These are phyloP conservation scores for Paecilomyces sp. DNA, from an alignment of 2,329 filamentous ascomycete genomes.

Conservation along the genomic window DNA sequence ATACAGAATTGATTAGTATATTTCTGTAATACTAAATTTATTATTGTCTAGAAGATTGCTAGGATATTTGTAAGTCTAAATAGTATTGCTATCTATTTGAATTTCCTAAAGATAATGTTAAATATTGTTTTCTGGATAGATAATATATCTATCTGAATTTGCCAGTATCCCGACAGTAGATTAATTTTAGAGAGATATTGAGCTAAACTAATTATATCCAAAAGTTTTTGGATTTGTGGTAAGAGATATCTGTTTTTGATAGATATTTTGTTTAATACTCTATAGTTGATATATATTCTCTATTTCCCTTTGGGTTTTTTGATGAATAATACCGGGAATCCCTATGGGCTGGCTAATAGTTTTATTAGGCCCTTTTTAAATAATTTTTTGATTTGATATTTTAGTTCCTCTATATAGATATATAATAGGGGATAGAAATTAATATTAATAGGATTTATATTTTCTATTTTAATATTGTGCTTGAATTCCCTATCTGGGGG, in stretches of 20 bases:
- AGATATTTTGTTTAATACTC: not conserved
- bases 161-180: not conserved
- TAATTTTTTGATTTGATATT: not conserved
- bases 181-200: not conserved
- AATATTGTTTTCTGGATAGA: too few species aligned
- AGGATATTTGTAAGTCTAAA: too few species aligned
- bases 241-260: not conserved
- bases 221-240: not conserved
- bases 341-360: not conserved
- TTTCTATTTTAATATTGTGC: too few species aligned
- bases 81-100: too few species aligned
- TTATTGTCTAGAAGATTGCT: not conserved
- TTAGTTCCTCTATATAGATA: too few species aligned
- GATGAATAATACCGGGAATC: not conserved
- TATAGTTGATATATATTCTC: not conserved
- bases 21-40: not conserved
- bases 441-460: too few species aligned
- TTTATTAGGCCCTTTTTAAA: not conserved
- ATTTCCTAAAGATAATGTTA: too few species aligned
- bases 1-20: not conserved
- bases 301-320: not conserved
- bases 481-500: not conserved
- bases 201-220: not conserved
- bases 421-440: too few species aligned
- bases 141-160: too few species aligned